A percentile compares a stretch with the other conserved stretches of the same genome.
Conservation (phyloP, 805 yeast species). For the Priceomyces fermenticarens region DNA sequence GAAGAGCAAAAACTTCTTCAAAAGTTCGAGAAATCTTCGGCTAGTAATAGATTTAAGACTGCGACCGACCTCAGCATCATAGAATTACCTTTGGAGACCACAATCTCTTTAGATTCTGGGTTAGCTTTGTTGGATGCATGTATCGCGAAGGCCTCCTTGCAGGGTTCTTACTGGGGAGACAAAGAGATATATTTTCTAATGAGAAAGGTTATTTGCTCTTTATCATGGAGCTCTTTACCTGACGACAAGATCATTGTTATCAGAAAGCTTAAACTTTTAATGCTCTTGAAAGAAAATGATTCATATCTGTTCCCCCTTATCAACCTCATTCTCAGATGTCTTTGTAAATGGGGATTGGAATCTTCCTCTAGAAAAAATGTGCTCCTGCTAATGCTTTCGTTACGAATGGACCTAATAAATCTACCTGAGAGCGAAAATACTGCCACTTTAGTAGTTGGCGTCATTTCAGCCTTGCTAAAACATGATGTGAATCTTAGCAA, state of each 20-base stretch:
- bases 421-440: too few species aligned
- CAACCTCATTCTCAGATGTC: conserved; percentile 13
- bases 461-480: too few species aligned
- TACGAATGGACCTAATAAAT: too few species aligned
- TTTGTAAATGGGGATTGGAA: conserved; percentile 10
- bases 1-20: conserved; percentile 14
- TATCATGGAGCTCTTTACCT: conserved; percentile 16
- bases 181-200: conserved; percentile 34
- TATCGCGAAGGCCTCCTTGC: conserved; percentile 20
- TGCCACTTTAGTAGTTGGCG: too few species aligned
- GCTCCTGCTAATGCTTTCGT: too few species aligned
- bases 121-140: conserved; percentile 19
- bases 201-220: conserved; percentile 24
- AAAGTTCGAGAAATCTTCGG: neutral
- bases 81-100: conserved; percentile 11
- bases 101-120: conserved; percentile 23
- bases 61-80: neutral
- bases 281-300: conserved; percentile 21
- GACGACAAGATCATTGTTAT: conserved; percentile 22
- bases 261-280: conserved; percentile 37
- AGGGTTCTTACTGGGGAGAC: conserved; percentile 30
- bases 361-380: too few species aligned
- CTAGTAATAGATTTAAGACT: too few species aligned
- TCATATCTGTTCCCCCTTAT: conserved; percentile 14
- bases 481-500: too few species aligned